These are phyloP conservation scores for Paramicrosporidium saccamoebae DNA, from an alignment of 371 early-diverging fungal species.

Conservation along the genomic window DNA sequence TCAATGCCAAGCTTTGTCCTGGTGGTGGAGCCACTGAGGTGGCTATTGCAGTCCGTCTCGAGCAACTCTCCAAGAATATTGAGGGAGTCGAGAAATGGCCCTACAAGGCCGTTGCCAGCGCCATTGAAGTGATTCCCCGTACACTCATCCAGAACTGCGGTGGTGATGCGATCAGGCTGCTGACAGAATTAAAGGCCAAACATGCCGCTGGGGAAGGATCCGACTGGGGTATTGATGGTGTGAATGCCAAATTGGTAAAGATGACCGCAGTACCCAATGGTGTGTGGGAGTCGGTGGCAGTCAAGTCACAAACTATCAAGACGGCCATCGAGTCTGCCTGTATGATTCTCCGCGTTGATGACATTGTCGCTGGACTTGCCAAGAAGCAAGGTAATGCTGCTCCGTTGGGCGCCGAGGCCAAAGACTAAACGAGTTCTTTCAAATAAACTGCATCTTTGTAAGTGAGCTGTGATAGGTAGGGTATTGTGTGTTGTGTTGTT, in stretches of 20 bases:
- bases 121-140: conserved; percentile 93
- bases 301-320: conserved; percentile 96
- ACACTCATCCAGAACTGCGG: conserved; percentile 95
- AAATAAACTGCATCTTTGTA: too few relatives aligned
- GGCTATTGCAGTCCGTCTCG: conserved; percentile 65
- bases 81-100: conserved; percentile 85
- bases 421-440: too few relatives aligned
- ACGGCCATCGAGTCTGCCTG: conserved; percentile 96
- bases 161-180: conserved; percentile 71
- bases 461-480: too few relatives aligned
- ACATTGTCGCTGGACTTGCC: conserved; percentile 73
- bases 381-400: conserved; percentile 13
- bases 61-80: conserved; percentile 50
- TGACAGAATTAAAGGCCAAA: conserved; percentile 79
- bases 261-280: conserved; percentile 86
- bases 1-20: conserved; percentile 64
- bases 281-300: conserved; percentile 95
- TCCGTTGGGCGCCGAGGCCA: conserved; percentile 1
- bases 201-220: conserved; percentile 54
- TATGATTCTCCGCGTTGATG: conserved; percentile 73
- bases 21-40: conserved; percentile 99
- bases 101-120: conserved; percentile 68
- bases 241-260: conserved; percentile 72
- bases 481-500: too few relatives aligned
- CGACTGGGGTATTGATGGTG: conserved; percentile 91